Evolutionary conservation across 805 yeast genomes (phyloP).

Genomic region (Metschnikowia santaceciliae): DNA sequence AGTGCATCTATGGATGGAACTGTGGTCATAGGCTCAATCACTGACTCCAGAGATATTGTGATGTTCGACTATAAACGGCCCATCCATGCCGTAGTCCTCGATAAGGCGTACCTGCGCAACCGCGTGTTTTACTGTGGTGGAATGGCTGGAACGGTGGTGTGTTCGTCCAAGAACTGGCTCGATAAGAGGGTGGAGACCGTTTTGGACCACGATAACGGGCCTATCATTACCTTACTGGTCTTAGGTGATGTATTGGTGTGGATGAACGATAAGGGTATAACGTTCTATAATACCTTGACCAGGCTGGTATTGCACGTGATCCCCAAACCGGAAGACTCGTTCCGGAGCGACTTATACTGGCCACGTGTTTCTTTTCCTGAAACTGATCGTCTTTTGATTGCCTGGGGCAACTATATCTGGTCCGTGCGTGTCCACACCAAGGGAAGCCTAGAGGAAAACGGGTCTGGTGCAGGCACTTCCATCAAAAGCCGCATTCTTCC

Average conservation of each 20-base stretch:
- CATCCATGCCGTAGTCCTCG: constrained; percentile 79
- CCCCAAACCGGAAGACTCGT: constrained; percentile 52
- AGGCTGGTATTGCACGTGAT: constrained; percentile 48
- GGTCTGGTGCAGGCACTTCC: constrained; percentile 19
- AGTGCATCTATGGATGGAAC: constrained; percentile 95
- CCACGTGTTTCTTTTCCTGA: constrained; percentile 72
- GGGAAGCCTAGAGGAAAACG: neutral
- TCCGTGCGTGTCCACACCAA: constrained; percentile 41
- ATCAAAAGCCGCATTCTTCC: constrained; percentile 41
- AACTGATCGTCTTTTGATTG: constrained; percentile 62
- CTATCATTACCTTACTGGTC: constrained; percentile 64
- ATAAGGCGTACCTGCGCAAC: constrained; percentile 58
- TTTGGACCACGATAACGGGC: constrained; percentile 58
- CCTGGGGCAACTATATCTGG: constrained; percentile 85
- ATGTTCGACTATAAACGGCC: constrained; percentile 87
- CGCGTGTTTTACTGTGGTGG: constrained; percentile 83
- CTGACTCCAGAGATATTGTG: constrained; percentile 56
- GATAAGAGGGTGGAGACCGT: constrained; percentile 71
- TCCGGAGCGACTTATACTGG: constrained; percentile 76
- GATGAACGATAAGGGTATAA: constrained; percentile 81
- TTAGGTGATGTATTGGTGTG: constrained; percentile 68
- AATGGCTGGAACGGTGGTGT: constrained; percentile 74
- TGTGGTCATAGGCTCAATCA: constrained; percentile 70
- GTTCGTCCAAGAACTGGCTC: constrained; percentile 81
- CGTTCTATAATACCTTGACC: constrained; percentile 56